Evolutionary conservation across 2,329 filamentous ascomycete genomes (phyloP), one percentile per base, ranked within the genome.

Genomic region (Penicillium sp.): DNA sequence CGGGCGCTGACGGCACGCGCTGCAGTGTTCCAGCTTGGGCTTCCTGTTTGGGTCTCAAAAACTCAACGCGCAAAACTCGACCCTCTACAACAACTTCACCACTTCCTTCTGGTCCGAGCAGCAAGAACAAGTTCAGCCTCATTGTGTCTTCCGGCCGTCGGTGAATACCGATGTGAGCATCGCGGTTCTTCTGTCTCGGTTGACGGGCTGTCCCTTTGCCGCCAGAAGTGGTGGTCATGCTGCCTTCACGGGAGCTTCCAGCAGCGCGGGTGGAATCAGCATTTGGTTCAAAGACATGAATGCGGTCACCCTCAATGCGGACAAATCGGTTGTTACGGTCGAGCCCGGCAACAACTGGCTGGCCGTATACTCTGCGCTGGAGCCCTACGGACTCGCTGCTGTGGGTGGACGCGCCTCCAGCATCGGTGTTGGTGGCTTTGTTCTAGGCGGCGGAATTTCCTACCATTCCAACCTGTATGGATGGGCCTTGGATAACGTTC

Each of bases 171-270:
- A 77, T 7, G 71, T 77, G 11, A 70, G 74, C n/a, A 59, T 66
- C n/a, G 61, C 66, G 6, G 59, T 78, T 4, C 59, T 75, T 17
- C 54, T 77, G n/a, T 67, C 70, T 6, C 68, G 67, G 4, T 51
- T 71, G 1, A 72, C 69, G 3, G 58, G 63, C 5, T 78, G 76
- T 34, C 69, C 71, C 0, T 87, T 87, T 63, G 84, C 84, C 6
- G 72, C 85, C 64, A 83, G 84, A 64, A 82, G 82, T 7, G 85
- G 84, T 31, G 85, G 85, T 0, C 84, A 87, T 71, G 83, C 82
- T 58, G 81, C 83, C 4, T 85, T 85, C 66, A 76, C 81, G 17
- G 81, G 81, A 61, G 81, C 80, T 41, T 79, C 84, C 1, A 86
- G 80, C 63, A 80, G 83, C 49, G 70, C 79, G 14, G 78, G 67